These are phyloP conservation scores for Boletus tomentosulus DNA, from an alignment of 768 basidiomycete genomes.

Conservation along the genomic window DNA sequence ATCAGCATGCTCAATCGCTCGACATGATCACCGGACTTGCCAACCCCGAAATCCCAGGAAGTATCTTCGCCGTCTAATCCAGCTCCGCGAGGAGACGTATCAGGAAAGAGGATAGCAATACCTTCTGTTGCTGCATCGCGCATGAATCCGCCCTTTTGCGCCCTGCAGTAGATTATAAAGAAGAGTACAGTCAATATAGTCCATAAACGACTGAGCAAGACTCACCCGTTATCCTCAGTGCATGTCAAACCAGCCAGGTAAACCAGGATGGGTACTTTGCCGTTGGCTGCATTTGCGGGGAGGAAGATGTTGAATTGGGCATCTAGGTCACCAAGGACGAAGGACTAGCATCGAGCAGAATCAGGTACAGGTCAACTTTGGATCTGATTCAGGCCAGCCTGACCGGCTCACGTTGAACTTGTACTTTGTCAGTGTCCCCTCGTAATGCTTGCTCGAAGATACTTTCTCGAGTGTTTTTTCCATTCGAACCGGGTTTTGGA, in stretches of 20 bases:
- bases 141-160: constrained; percentile 93
- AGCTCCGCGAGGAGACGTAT: constrained; percentile 93
- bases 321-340: constrained; percentile 60
- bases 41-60: constrained; percentile 90
- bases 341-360: constrained; percentile 46
- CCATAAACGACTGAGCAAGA: not conserved
- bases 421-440: constrained; percentile 81
- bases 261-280: constrained; percentile 65
- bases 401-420: constrained; percentile 62
- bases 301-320: constrained; percentile 89
- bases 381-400: not conserved
- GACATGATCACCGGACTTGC: constrained; percentile 30
- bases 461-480: constrained; percentile 53
- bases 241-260: constrained; percentile 90
- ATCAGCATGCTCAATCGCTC: constrained; percentile 2
- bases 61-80: constrained; percentile 75
- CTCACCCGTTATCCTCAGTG: constrained; percentile 90
- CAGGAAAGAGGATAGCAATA: constrained; percentile 87
- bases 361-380: not conserved
- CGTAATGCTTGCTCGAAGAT: constrained; percentile 75
- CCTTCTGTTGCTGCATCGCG: constrained; percentile 80
- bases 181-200: not conserved
- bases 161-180: constrained; percentile 37
- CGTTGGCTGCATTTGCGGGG: constrained; percentile 56
- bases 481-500: constrained; percentile 4